phyloP scores from a whole-genome alignment of 2,329 filamentous ascomycete species.

The Allantophomopsis cytisporea region DNA sequence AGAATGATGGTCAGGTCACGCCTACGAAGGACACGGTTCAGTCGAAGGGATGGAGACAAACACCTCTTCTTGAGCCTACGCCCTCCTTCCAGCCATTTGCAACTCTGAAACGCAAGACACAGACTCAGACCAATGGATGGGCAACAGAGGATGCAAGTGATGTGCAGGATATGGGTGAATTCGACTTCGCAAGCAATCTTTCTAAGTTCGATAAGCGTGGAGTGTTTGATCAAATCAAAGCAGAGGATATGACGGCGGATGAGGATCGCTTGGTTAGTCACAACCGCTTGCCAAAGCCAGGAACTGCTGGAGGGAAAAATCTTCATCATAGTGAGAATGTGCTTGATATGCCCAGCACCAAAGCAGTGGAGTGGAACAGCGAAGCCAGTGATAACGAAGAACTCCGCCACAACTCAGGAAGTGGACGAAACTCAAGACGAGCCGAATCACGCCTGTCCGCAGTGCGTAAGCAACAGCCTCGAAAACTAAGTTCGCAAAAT shows the following conservation, averaged over 20 bases:
- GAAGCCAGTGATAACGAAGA: conserved; percentile 49
- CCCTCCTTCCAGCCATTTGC: conserved; percentile 49
- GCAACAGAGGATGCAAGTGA: conserved; percentile 93
- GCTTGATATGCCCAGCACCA: conserved; percentile 41
- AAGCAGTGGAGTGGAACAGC: conserved; percentile 46
- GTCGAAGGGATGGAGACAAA: conserved; percentile 51
- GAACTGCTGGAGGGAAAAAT: conserved; percentile 74
- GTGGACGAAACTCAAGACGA: conserved; percentile 23
- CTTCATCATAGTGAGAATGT: conserved; percentile 88
- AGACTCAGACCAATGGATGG: conserved; percentile 63
- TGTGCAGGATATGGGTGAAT: conserved; percentile 84
- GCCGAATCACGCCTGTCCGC: conserved; percentile 21
- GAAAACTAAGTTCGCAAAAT: conserved; percentile 17
- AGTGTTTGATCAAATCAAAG: conserved; percentile 83
- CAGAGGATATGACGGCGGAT: conserved; percentile 80
- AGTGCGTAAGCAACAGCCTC: conserved; percentile 17
- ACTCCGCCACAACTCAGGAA: conserved; percentile 20
- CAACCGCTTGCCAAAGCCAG: conserved; percentile 57
- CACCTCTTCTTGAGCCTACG: conserved; percentile 49
- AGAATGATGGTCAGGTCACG: no score
- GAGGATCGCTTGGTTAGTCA: conserved; percentile 82
- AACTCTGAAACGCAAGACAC: conserved; percentile 41
- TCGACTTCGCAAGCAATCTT: conserved; percentile 81
- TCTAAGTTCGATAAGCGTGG: conserved; percentile 91
- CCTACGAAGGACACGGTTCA: no score